Evolutionary conservation across 257 asterid species (phyloP).

Genomic region (Catharanthus roseus): DNA sequence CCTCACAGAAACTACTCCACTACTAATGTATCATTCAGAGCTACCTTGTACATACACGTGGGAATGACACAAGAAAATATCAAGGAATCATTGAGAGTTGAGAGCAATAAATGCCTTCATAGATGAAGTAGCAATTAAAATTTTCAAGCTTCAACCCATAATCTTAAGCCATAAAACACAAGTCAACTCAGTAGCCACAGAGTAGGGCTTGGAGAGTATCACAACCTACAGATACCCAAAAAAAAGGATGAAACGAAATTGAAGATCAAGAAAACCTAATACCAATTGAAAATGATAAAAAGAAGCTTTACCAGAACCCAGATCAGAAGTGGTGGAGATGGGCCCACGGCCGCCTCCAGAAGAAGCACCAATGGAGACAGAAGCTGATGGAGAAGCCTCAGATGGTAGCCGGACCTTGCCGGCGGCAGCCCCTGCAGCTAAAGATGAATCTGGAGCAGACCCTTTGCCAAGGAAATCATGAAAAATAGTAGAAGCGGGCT

Average conservation of each 20-base stretch:
- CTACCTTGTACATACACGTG: background rate
- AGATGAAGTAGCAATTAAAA: constrained; percentile 13
- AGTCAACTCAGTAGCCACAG: too few relatives aligned
- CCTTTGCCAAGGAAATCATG: constrained; percentile 86
- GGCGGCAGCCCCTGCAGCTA: constrained; percentile 22
- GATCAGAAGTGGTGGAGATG: constrained; percentile 62
- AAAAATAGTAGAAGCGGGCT: constrained; percentile 45
- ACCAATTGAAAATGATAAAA: background rate
- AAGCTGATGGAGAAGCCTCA: constrained; percentile 59
- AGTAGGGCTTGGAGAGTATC: background rate
- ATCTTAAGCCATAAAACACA: too few relatives aligned
- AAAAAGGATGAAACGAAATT: background rate
- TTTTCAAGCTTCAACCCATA: constrained; percentile 1
- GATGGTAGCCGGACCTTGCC: constrained; percentile 42
- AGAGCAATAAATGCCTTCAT: constrained; percentile 5
- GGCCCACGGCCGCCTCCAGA: constrained; percentile 43
- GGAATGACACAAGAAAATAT: background rate
- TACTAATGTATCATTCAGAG: background rate
- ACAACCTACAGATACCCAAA: background rate
- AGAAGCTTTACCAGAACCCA: constrained; percentile 58
- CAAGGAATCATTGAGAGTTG: background rate
- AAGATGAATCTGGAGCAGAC: constrained; percentile 39
- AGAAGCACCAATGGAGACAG: constrained; percentile 39
- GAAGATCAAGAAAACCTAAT: constrained; percentile 4
- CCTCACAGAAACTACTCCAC: constrained; percentile 8